Evolutionary conservation across 768 basidiomycete genomes (phyloP), one percentile per base, ranked within the genome.

Genomic region (Roridomyces roridus): DNA sequence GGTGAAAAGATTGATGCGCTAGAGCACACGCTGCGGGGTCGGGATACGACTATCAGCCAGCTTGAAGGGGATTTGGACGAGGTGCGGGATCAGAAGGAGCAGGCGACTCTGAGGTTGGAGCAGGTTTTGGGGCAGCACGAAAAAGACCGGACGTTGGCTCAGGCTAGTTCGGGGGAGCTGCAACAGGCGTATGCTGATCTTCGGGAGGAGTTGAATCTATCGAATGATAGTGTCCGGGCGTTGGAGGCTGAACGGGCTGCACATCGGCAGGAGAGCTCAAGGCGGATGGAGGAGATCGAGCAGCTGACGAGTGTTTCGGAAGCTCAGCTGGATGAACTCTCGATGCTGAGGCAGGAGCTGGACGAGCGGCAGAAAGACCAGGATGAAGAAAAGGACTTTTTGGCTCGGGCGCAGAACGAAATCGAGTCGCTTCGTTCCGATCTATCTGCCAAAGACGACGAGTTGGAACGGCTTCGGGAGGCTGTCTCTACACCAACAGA

Each of bases 391-490:
- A 77, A 80, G 31, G 83, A 81, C 34, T 82, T 89, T 70, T 75
- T 92, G 55, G 76, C 80, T 51, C 80, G 82, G 52, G 85, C 86
- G 6, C 84, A 85, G 57, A 80, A 81, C 51, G 92, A 93, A 65
- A 80, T 90, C 54, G 91, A 93, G 72, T 57, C 72, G n/a, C 80
- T 92, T 29, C 85, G 85, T 18, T 71, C 76, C 47, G 89, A 92
- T 59, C 70, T 91, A 26, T 69, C 68, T 39, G 74, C 77, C 49
- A 87, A 85, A 63, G 87, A 89, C 44, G 81, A 87, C 50, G 90
- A 93, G 68, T 72, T 91, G 51, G 82, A 85, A 60, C 79, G 76
- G 35, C 76, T 89, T 12, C 82, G 78, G 20, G 75, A 84, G 56
- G 74, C 70, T 37, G 74, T 73, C 31, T 73, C 81, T 23, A 75